Conservation (phyloP, 495 filamentous ascomycete species). For the Hamigera avellanea region DNA sequence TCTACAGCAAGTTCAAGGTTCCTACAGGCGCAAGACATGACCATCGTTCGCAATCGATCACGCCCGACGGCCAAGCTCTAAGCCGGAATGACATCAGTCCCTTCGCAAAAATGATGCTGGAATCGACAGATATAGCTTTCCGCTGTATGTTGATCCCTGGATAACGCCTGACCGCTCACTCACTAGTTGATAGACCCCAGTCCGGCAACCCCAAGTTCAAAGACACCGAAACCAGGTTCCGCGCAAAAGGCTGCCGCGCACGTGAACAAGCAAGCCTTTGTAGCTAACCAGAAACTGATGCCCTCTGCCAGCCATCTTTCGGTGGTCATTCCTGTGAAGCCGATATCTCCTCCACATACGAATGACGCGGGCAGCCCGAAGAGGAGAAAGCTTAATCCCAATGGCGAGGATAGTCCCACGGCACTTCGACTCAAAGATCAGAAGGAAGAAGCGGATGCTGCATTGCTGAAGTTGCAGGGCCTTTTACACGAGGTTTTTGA, state of each 20-base stretch:
- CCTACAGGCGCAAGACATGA: slow-evolving; percentile 17
- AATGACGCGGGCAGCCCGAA: slow-evolving; percentile 14
- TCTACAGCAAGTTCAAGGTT: slow-evolving; percentile 59
- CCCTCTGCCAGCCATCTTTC: slow-evolving; percentile 20
- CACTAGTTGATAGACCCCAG: slow-evolving; percentile 25
- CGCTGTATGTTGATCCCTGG: slow-evolving; percentile 27
- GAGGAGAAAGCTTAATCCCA: slow-evolving; percentile 19
- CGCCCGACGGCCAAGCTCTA: slow-evolving; percentile 10
- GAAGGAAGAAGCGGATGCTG: slow-evolving; percentile 66
- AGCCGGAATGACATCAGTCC: slow-evolving; percentile 30
- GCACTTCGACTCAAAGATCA: slow-evolving; percentile 46
- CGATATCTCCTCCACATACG: slow-evolving; percentile 11
- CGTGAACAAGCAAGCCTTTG: slow-evolving; percentile 13
- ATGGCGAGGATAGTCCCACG: slow-evolving; percentile 15
- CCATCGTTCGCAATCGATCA: slow-evolving; percentile 9
- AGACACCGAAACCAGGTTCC: slow-evolving; percentile 11
- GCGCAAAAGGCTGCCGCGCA: slow-evolving; percentile 8
- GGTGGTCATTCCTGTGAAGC: slow-evolving; percentile 27
- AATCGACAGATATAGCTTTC: slow-evolving; percentile 42
- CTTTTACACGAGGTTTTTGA: slow-evolving; percentile 65
- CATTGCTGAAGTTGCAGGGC: slow-evolving; percentile 52
- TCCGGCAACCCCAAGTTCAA: slow-evolving; percentile 10
- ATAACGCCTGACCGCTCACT: slow-evolving; percentile 5
- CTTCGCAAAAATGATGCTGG: slow-evolving; percentile 48
- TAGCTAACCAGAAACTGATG: slow-evolving; percentile 11